phyloP scores from a whole-genome alignment of 2,329 filamentous ascomycete species.

The Fusarium siculi region DNA sequence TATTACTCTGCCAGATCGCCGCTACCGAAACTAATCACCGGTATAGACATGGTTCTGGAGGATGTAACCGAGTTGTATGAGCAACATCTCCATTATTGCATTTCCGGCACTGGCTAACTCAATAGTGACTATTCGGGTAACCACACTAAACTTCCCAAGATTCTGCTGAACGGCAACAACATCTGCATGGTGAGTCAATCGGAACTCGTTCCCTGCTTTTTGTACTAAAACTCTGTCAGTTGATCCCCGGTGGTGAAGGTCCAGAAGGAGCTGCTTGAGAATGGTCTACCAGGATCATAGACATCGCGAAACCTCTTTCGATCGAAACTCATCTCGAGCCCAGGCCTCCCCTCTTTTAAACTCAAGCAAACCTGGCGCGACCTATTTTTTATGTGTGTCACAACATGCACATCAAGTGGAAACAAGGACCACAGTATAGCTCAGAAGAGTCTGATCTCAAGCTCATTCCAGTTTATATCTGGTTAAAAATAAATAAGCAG shows the following conservation, averaged over 20 bases:
- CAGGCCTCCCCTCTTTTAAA: neutral
- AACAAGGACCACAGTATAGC: conserved; percentile 1
- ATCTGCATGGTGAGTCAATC: conserved; percentile 90
- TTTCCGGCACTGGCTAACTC: conserved; percentile 34
- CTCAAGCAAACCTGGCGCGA: neutral
- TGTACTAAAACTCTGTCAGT: conserved; percentile 55
- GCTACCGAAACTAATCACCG: conserved; percentile 35
- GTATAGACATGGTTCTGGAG: conserved; percentile 93
- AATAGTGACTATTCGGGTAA: conserved; percentile 90
- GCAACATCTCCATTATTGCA: neutral
- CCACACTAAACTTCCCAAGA: conserved; percentile 91
- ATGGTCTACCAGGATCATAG: neutral
- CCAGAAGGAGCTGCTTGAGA: conserved; percentile 56
- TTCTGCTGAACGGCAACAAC: conserved; percentile 96
- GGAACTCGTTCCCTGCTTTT: neutral
- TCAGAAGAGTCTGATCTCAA: conserved; percentile 34
- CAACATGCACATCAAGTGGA: conserved; percentile 17
- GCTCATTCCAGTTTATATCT: conserved; percentile 25
- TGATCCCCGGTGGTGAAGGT: conserved; percentile 82
- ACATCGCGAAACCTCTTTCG: conserved; percentile 10
- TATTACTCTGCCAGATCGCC: conserved; percentile 49
- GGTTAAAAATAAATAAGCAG: conserved; percentile 34
- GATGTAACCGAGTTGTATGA: conserved; percentile 95
- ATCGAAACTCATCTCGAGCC: neutral
- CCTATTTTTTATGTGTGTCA: conserved; percentile 1